Evolutionary conservation across 306 rosid genomes (phyloP), one percentile per base, ranked within the genome.

Genomic region (Vachellia collinsii): DNA sequence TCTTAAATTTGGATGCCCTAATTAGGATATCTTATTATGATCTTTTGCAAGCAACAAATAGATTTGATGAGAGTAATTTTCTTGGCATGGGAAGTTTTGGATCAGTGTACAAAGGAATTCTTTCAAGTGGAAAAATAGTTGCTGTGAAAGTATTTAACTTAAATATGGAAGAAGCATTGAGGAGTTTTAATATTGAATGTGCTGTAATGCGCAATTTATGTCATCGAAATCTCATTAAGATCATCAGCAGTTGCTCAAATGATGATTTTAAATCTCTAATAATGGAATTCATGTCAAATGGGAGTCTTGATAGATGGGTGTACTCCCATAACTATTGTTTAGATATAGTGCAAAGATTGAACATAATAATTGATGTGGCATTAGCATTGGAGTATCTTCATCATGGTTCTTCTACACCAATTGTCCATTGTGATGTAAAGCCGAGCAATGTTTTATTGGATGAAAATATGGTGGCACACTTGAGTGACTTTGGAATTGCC

Each of bases 381-480:
- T 11, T 17, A 8, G 72, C 50, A 1, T 41, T 67, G 3, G 72
- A 67, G 50, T 67, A 67, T 67, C 72, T 67, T 19, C 50, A 67
- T 41, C 72, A 67, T 67, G 17, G 72, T 38, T 67, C 29, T 67
- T 41, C 48, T 3, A 19, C 3, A 67, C 34, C 50, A 1, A 13
- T 19, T 11, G 48, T 67, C n/a, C 72, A 67, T 67, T 67, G 72
- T 41, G 50, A 67, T 11, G 23, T 67, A n/a, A 67, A 67, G 1
- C 72, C 17, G 0, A 67, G 34, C 8, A 67, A 67, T 9, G 13
- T 67, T 19, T 67, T 67, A 14, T 41, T 67, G 34, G 72, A 67
- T 41, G 50, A 67, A 39, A 16, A 67, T 67, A 67, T 67, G 72
- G 34, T n/a, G 17, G 72, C 72, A 5, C 72, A 67, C 42, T 34